A percentile compares a stretch with the other conserved stretches of the same genome.
Evolutionary conservation across 2,329 filamentous ascomycete genomes (phyloP).

Genomic region (Myriangium duriaei): DNA sequence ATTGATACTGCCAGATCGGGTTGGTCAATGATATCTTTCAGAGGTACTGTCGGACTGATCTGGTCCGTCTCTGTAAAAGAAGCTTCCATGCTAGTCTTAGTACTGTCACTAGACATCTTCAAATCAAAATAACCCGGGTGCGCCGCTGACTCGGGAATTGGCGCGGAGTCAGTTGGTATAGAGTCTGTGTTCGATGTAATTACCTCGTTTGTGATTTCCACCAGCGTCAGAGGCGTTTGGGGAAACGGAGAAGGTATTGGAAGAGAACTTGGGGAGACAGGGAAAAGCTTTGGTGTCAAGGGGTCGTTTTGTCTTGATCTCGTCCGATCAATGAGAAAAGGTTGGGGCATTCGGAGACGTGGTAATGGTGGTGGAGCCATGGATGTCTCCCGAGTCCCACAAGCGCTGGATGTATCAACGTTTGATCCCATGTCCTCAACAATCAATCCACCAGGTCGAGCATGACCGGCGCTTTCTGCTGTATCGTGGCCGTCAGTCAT

Average conservation of each 20-base stretch:
- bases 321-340: slow-evolving; percentile 1
- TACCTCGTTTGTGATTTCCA: neutral
- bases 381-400: neutral
- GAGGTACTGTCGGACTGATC: neutral
- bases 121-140: too few relatives aligned
- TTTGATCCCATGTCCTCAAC: too few relatives aligned
- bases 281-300: slow-evolving; percentile 19
- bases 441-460: too few relatives aligned
- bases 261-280: slow-evolving; percentile 18
- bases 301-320: slow-evolving; percentile 13
- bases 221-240: slow-evolving; percentile 2
- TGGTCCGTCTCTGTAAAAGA: neutral
- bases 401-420: too few relatives aligned
- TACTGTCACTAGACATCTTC: neutral
- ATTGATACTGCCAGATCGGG: neutral
- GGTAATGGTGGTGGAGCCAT: slow-evolving; percentile 19
- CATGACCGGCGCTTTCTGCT: too few relatives aligned
- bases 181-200: neutral
- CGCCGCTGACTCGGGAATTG: too few relatives aligned
- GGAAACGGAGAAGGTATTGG: slow-evolving; percentile 25
- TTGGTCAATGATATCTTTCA: neutral
- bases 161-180: too few relatives aligned
- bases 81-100: neutral
- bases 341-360: slow-evolving; percentile 15
- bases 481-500: too few relatives aligned